Percentiles rank a stretch among this genome's conserved stretches.
Evolutionary conservation across 2,329 filamentous ascomycete genomes (phyloP).

Genomic region (Ophiocordyceps robertsii): DNA sequence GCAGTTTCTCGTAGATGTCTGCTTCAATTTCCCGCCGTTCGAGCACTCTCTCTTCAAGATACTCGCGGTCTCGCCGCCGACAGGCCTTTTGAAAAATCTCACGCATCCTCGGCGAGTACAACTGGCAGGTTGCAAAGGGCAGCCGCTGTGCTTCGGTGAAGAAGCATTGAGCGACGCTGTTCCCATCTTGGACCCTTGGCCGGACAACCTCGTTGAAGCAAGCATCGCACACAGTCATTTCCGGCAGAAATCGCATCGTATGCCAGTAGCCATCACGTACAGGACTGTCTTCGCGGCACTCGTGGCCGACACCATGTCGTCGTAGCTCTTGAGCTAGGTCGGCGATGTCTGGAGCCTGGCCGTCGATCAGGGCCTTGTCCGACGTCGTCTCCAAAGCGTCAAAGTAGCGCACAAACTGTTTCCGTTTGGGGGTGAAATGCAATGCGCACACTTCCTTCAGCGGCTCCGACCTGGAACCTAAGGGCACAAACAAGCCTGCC

Average conservation of each 20-base stretch:
- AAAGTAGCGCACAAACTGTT: conserved; percentile 45
- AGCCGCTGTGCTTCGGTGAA: conserved; percentile 45
- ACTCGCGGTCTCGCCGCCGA: conserved; percentile 49
- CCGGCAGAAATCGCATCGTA: conserved; percentile 58
- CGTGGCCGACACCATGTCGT: conserved; percentile 40
- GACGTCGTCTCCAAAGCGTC: conserved; percentile 45
- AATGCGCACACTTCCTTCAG: conserved; percentile 53
- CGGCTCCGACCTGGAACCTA: conserved; percentile 30
- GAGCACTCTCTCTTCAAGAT: conserved; percentile 42
- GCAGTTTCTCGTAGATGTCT: conserved; percentile 41
- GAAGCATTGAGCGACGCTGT: conserved; percentile 51
- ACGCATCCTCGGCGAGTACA: conserved; percentile 73
- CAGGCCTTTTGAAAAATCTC: conserved; percentile 56
- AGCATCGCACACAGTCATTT: conserved; percentile 75
- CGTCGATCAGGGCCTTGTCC: conserved; percentile 31
- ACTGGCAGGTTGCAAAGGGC: conserved; percentile 50
- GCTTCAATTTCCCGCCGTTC: conserved; percentile 48
- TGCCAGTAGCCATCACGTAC: conserved; percentile 59
- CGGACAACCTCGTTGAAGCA: conserved; percentile 74
- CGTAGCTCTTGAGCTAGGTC: conserved; percentile 52
- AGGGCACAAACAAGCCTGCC: conserved; percentile 48
- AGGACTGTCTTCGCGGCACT: conserved; percentile 54
- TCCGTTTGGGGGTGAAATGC: conserved; percentile 38
- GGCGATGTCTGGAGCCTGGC: conserved; percentile 38
- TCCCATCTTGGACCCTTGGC: conserved; percentile 43